phyloP scores from a whole-genome alignment of 257 asterid species.

The Scutellaria galericulata region DNA sequence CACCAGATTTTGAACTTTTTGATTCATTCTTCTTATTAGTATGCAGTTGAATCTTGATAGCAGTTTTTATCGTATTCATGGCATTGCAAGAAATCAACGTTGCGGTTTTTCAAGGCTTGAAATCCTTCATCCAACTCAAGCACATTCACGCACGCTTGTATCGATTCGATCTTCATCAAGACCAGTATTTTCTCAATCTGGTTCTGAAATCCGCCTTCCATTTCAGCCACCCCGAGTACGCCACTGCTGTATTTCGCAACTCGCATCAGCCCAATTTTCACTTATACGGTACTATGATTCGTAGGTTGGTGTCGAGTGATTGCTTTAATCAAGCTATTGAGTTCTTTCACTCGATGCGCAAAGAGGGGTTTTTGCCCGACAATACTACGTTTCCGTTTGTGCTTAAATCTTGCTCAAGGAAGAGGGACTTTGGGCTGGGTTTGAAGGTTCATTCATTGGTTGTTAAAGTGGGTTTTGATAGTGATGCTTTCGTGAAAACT shows the following conservation, averaged over 20 bases:
- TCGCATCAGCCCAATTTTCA: constrained; percentile 39
- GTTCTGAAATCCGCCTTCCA: constrained; percentile 44
- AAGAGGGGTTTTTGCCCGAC: constrained; percentile 35
- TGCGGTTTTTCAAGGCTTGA: constrained; percentile 30
- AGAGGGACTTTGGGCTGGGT: constrained; percentile 31
- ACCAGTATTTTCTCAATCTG: constrained; percentile 39
- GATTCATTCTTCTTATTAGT: too few species aligned
- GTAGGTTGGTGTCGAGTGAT: constrained; percentile 40
- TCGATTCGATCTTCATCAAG: constrained; percentile 36
- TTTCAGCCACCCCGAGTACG: constrained; percentile 41
- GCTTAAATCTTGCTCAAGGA: constrained; percentile 43
- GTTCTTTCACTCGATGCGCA: constrained; percentile 42
- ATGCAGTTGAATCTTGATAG: neutral
- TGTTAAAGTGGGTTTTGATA: constrained; percentile 40
- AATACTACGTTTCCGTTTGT: constrained; percentile 40
- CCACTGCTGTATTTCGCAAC: constrained; percentile 35
- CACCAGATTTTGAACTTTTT: too few species aligned
- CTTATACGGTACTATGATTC: constrained; percentile 43
- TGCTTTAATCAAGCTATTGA: constrained; percentile 38
- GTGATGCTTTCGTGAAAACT: constrained; percentile 33
- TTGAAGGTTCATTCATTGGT: constrained; percentile 38
- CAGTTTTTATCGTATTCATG: constrained; percentile 25
- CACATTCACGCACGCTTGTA: constrained; percentile 40
- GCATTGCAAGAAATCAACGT: constrained; percentile 34
- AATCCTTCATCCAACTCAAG: constrained; percentile 43